Percentiles rank a stretch among this genome's conserved stretches.
These are phyloP conservation scores for Pyrenula aspistea DNA, from an alignment of 495 filamentous ascomycete genomes.

Conservation along the genomic window DNA sequence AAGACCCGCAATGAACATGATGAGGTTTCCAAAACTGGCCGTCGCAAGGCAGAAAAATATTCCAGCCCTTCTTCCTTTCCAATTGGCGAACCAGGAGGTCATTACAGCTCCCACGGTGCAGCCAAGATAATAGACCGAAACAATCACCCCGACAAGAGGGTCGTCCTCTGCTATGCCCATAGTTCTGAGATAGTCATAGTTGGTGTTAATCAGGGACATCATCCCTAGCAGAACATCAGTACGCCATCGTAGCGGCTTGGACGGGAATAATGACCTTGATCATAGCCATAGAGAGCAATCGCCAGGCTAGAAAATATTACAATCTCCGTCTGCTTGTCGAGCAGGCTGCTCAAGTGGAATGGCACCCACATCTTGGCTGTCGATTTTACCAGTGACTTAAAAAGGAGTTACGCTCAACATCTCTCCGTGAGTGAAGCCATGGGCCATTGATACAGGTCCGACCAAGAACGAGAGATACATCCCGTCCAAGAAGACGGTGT, in stretches of 20 bases:
- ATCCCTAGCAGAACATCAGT: conserved; percentile 20
- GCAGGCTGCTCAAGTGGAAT: neutral
- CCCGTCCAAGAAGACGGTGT: neutral
- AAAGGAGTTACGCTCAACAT: neutral
- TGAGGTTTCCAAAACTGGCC: conserved; percentile 34
- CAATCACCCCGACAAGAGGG: conserved; percentile 41
- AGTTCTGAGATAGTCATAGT: conserved; percentile 37
- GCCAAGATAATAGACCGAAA: conserved; percentile 47
- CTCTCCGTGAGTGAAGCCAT: neutral
- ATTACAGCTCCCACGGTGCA: conserved; percentile 39
- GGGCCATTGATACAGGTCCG: neutral
- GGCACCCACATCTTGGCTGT: neutral
- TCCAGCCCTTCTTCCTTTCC: conserved; percentile 31
- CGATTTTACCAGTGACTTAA: neutral
- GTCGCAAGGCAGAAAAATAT: conserved; percentile 37
- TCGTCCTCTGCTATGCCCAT: conserved; percentile 36
- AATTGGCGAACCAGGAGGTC: conserved; percentile 34
- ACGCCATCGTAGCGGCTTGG: neutral
- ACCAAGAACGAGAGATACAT: neutral
- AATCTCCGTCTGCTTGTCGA: conserved; percentile 28
- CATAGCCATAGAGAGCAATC: conserved; percentile 49
- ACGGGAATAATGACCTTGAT: conserved; percentile 21
- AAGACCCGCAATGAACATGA: conserved; percentile 42
- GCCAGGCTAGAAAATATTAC: conserved; percentile 41
- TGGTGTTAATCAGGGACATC: conserved; percentile 51